Evolutionary conservation across 768 basidiomycete genomes (phyloP), one percentile per base, ranked within the genome.

Genomic region (Chalciporus piperatus): DNA sequence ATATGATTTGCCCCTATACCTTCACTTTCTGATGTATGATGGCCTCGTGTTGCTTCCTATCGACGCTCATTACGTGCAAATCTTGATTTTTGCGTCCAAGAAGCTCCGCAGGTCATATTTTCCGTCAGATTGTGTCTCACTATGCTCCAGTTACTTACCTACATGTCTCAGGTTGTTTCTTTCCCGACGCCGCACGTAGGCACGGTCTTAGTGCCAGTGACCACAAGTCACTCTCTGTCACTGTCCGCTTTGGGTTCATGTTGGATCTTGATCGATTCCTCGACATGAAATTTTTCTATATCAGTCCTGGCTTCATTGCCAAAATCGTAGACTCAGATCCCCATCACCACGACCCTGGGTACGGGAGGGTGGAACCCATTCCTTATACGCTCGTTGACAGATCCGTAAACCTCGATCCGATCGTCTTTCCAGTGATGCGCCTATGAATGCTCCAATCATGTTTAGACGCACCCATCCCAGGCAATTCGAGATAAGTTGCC

Each of bases 11-110:
- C n/a, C n/a, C n/a, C 12, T 45, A 16, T 37, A 2, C 6, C 35
- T 48, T 40, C 37, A 11, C 41, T 30, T 12, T 32, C 41, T 45
- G 47, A 48, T 45, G 19, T 40, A 30, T 37, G 40, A 45, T 41
- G 35, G 41, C 58, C 55, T 43, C 35, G 47, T 56, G 53, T 47
- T 54, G 30, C 20, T 38, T 35, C 37, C 19, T 25, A n/a, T 46
- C 50, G 41, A 51, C 33, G 32, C 17, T 28, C 40, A 51, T 59
- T 55, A 63, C 54, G 55, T 62, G 49, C 27, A 45, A 51, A 45
- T 50, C 45, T 48, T 45, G 46, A 51, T 47, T 38, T 25, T 35
- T 47, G 41, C n/a, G 30, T 51, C 41, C 35, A 40, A 47, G 32
- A 41, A 25, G 38, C 11, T 19, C 40, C 11, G 27, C 33, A 37